These are phyloP conservation scores for Solanum sejunctum DNA, from an alignment of 257 asterid species.

Conservation along the genomic window DNA sequence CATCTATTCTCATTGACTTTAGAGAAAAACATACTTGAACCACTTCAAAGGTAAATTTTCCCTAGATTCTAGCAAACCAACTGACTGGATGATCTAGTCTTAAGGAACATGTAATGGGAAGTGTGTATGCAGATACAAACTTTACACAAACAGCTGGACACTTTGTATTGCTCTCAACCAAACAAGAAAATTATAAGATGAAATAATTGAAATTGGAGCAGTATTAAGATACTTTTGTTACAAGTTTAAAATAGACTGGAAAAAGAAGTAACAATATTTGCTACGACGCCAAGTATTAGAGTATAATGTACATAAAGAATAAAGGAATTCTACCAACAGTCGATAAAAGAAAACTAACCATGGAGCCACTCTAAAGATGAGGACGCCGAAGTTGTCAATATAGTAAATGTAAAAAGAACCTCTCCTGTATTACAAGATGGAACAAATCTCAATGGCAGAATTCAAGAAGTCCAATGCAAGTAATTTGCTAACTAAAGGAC, in stretches of 20 bases:
- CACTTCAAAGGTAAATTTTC: background rate
- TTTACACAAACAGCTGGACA: background rate
- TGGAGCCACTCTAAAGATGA: constrained; percentile 82
- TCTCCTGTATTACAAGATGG: constrained; percentile 52
- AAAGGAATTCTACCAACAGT: background rate
- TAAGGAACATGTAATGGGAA: background rate
- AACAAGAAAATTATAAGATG: background rate
- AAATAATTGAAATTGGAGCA: background rate
- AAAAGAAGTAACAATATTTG: background rate
- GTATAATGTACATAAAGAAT: background rate
- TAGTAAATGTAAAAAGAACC: constrained; percentile 65
- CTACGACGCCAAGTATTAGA: background rate
- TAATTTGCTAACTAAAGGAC: background rate
- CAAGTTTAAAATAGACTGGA: background rate
- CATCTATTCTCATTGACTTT: background rate
- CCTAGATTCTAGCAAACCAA: background rate
- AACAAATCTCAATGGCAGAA: background rate
- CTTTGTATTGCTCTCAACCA: background rate
- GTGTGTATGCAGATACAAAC: background rate
- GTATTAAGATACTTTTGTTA: background rate
- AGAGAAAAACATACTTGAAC: background rate
- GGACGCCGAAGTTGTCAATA: constrained; percentile 70
- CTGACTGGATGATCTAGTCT: background rate
- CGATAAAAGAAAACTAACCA: constrained; percentile 34
- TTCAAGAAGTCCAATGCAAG: background rate